Conservation (phyloP, 768 basidiomycete genomes). For the Porpolomopsis calyptriformis region DNA sequence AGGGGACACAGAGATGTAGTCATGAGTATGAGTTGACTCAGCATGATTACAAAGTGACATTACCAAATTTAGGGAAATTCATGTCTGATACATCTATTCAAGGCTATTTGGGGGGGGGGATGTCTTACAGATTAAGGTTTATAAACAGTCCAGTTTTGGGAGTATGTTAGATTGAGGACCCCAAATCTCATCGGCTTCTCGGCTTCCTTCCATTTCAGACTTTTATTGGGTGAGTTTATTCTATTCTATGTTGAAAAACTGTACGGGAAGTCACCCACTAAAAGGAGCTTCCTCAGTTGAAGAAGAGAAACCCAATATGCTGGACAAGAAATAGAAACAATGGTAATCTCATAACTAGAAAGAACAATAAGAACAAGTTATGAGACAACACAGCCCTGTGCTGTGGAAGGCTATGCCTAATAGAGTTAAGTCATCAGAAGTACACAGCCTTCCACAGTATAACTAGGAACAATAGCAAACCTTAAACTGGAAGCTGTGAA, state of each 20-base stretch:
- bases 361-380: too few relatives aligned
- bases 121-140: background rate
- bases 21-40: background rate
- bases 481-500: too few relatives aligned
- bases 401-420: too few relatives aligned
- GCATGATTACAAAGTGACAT: background rate
- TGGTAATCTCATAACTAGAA: too few relatives aligned
- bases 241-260: background rate
- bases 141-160: background rate
- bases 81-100: background rate
- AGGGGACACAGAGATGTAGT: background rate
- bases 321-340: too few relatives aligned
- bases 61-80: background rate
- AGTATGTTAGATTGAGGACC: background rate
- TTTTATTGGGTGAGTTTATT: background rate
- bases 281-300: too few relatives aligned
- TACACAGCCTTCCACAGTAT: too few relatives aligned
- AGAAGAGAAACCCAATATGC: too few relatives aligned
- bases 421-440: too few relatives aligned
- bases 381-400: too few relatives aligned
- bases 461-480: too few relatives aligned
- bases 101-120: too few relatives aligned
- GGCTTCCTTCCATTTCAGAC: background rate
- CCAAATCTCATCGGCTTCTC: background rate
- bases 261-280: background rate